Evolutionary conservation across 1,139 yeast genomes (phyloP).

Genomic region (Kurtzmaniella quercitrusa): DNA sequence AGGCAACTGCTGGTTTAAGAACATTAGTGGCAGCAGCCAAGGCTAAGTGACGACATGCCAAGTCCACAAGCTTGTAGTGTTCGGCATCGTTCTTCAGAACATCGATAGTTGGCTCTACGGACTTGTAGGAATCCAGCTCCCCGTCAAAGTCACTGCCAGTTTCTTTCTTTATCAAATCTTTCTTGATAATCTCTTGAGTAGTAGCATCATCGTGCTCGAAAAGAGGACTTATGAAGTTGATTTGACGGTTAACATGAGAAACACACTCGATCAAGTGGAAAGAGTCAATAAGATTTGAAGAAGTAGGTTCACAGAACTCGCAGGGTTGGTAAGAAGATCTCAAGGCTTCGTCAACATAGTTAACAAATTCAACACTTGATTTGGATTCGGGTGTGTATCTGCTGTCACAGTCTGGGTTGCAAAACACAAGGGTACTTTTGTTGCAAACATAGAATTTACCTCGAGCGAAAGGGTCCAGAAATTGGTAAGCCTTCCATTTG

Average conservation of each 20-base stretch:
- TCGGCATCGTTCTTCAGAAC: slow-evolving; percentile 59
- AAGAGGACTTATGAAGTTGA: slow-evolving; percentile 55
- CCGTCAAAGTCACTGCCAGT: slow-evolving; percentile 16
- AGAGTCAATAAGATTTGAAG: slow-evolving; percentile 44
- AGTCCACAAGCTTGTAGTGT: slow-evolving; percentile 67
- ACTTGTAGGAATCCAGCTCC: slow-evolving; percentile 28
- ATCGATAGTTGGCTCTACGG: slow-evolving; percentile 19
- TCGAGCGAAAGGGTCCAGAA: slow-evolving; percentile 64
- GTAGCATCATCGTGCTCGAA: slow-evolving; percentile 44
- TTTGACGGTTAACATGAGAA: slow-evolving; percentile 49
- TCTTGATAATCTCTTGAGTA: slow-evolving; percentile 36
- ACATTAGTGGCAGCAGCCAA: slow-evolving; percentile 69
- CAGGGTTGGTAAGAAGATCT: slow-evolving; percentile 49
- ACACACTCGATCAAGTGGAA: slow-evolving; percentile 55
- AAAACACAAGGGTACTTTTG: slow-evolving; percentile 37
- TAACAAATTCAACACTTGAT: slow-evolving; percentile 44
- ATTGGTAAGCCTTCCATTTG: slow-evolving; percentile 65
- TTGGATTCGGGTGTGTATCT: slow-evolving; percentile 38
- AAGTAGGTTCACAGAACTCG: slow-evolving; percentile 45
- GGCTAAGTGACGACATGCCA: slow-evolving; percentile 83
- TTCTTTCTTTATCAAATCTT: slow-evolving; percentile 23
- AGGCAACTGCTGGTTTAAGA: slow-evolving; percentile 18
- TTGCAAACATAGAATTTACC: slow-evolving; percentile 53
- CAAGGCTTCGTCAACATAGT: slow-evolving; percentile 39
- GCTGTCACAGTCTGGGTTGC: slow-evolving; percentile 62